phyloP scores from a whole-genome alignment of 1,139 yeast genomes.

The Diutina ranongensis region DNA sequence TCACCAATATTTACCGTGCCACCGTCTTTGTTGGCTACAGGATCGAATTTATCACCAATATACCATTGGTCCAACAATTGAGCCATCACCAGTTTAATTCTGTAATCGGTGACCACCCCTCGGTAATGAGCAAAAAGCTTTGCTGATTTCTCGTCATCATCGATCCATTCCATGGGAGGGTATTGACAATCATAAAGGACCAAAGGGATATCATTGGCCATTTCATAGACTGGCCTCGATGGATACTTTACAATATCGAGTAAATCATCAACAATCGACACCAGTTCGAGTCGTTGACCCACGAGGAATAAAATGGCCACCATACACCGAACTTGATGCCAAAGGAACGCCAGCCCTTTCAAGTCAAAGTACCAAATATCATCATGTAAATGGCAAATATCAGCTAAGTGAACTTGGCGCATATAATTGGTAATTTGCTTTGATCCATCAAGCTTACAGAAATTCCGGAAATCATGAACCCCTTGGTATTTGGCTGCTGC shows the following conservation, averaged over 20 bases:
- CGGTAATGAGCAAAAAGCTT: slow-evolving; percentile 19
- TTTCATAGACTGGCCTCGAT: slow-evolving; percentile 68
- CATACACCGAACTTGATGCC: slow-evolving; percentile 99
- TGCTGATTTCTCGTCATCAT: background rate
- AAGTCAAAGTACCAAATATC: slow-evolving; percentile 62
- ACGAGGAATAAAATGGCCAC: slow-evolving; percentile 69
- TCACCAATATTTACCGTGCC: slow-evolving; percentile 52
- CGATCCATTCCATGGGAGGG: slow-evolving; percentile 55
- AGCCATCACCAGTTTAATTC: slow-evolving; percentile 24
- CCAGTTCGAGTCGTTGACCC: slow-evolving; percentile 67
- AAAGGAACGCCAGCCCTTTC: slow-evolving; percentile 81
- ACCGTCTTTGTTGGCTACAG: slow-evolving; percentile 9
- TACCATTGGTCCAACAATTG: slow-evolving; percentile 19
- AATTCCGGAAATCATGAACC: slow-evolving; percentile 83
- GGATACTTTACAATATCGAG: slow-evolving; percentile 50
- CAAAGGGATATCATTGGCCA: slow-evolving; percentile 90
- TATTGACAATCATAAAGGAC: slow-evolving; percentile 82
- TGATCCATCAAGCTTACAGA: slow-evolving; percentile 88
- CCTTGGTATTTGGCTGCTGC: slow-evolving; percentile 66
- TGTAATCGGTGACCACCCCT: slow-evolving; percentile 23
- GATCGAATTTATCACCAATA: slow-evolving; percentile 9
- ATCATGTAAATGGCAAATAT: slow-evolving; percentile 32
- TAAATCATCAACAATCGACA: slow-evolving; percentile 44
- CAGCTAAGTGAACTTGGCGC: slow-evolving; percentile 44
- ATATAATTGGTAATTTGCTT: slow-evolving; percentile 75